These are phyloP conservation scores for Wickerhamomyces bisporus DNA, from an alignment of 805 yeast genomes.

Conservation along the genomic window DNA sequence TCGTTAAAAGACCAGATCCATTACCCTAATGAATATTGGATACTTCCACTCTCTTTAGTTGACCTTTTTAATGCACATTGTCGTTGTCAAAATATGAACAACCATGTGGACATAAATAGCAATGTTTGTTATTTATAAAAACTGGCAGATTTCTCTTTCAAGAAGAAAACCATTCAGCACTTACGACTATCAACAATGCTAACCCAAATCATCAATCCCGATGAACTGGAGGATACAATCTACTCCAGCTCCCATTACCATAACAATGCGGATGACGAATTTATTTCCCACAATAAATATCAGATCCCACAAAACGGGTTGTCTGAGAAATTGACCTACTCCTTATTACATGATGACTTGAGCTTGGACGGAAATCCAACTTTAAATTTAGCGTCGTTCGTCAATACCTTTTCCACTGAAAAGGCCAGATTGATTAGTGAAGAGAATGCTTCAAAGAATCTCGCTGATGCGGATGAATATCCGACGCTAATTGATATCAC, in stretches of 20 bases:
- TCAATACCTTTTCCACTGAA: conserved; percentile 65
- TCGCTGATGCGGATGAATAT: conserved; percentile 92
- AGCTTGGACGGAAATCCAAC: conserved; percentile 80
- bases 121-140: no score
- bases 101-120: no score
- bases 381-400: conserved; percentile 84
- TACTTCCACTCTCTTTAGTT: no score
- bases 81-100: no score
- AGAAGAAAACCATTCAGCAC: not conserved
- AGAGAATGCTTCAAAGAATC: conserved; percentile 78
- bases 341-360: conserved; percentile 66
- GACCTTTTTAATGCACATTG: no score
- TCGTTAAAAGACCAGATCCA: no score
- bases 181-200: conserved; percentile 12
- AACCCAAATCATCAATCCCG: conserved; percentile 26
- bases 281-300: conserved; percentile 39
- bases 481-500: conserved; percentile 80
- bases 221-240: conserved; percentile 26
- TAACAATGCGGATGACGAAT: conserved; percentile 6
- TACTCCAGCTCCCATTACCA: conserved; percentile 23
- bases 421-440: conserved; percentile 46
- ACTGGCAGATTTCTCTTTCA: no score
- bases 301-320: conserved; percentile 55
- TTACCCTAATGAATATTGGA: no score
- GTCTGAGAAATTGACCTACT: conserved; percentile 47